Percentiles rank a stretch among this genome's conserved stretches.
phyloP scores from a whole-genome alignment of 2,329 filamentous ascomycete genomes.

The Exophiala alcalophila region DNA sequence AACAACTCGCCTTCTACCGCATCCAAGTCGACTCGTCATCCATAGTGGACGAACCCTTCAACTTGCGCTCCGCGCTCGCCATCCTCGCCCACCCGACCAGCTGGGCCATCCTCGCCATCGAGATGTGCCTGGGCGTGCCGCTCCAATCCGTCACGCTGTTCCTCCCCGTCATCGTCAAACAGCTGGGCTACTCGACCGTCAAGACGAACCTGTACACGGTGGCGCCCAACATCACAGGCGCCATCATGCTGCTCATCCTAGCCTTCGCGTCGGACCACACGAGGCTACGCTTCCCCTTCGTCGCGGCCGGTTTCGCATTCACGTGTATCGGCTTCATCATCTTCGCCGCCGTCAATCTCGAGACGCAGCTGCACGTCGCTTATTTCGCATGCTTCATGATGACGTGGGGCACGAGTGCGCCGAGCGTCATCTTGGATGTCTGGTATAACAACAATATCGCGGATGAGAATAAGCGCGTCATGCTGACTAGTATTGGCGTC shows the following conservation, averaged over 20 bases:
- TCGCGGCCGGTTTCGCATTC: slow-evolving; percentile 68
- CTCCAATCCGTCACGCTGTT: slow-evolving; percentile 57
- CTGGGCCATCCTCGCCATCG: slow-evolving; percentile 55
- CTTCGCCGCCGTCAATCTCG: slow-evolving; percentile 66
- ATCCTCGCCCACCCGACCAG: slow-evolving; percentile 55
- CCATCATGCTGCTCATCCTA: slow-evolving; percentile 67
- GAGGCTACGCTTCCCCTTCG: slow-evolving; percentile 69
- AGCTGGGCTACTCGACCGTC: slow-evolving; percentile 54
- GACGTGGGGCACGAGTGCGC: slow-evolving; percentile 74
- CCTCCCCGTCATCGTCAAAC: slow-evolving; percentile 56
- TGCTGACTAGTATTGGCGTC: slow-evolving; percentile 49
- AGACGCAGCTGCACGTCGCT: slow-evolving; percentile 60
- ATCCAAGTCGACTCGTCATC: slow-evolving; percentile 73
- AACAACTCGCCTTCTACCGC: slow-evolving; percentile 66
- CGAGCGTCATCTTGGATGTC: slow-evolving; percentile 64
- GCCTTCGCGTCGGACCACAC: slow-evolving; percentile 68
- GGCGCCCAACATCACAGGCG: slow-evolving; percentile 72
- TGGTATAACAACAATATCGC: slow-evolving; percentile 64
- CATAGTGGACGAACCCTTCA: slow-evolving; percentile 56
- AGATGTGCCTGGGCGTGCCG: slow-evolving; percentile 59
- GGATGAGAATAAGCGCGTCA: slow-evolving; percentile 49
- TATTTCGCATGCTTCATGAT: slow-evolving; percentile 80
- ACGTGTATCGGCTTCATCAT: slow-evolving; percentile 77
- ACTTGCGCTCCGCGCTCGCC: slow-evolving; percentile 49
- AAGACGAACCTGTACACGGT: slow-evolving; percentile 79